Evolutionary conservation across 2,329 filamentous ascomycete genomes (phyloP).

Genomic region (Colletotrichum australisinense): DNA sequence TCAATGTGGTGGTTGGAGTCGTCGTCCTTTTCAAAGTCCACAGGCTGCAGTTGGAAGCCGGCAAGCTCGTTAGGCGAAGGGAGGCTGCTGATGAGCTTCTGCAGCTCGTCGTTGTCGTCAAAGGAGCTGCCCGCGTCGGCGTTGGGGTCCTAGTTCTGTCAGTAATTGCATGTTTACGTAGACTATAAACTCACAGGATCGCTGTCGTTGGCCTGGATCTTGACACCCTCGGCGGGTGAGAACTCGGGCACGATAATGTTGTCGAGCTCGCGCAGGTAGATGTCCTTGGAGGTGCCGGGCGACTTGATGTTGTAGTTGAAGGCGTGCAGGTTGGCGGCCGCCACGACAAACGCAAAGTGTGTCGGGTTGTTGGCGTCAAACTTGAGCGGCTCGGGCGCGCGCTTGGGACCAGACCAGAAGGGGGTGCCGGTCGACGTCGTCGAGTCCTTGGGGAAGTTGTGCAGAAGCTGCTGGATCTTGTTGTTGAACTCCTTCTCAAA

Average conservation of each 20-base stretch:
- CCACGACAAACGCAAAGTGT: slow-evolving; percentile 88
- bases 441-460: slow-evolving; percentile 97
- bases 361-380: slow-evolving; percentile 88
- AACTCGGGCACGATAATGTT: slow-evolving; percentile 98
- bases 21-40: slow-evolving; percentile 99
- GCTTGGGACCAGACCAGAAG: slow-evolving; percentile 99
- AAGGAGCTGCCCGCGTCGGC: slow-evolving; percentile 66
- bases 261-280: slow-evolving; percentile 84
- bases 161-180: slow-evolving; percentile 28
- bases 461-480: slow-evolving; percentile 92
- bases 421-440: slow-evolving; percentile 87
- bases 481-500: slow-evolving; percentile 99
- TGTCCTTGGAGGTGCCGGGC: slow-evolving; percentile 75
- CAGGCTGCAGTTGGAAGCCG: slow-evolving; percentile 89
- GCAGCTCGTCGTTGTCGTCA: slow-evolving; percentile 81
- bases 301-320: slow-evolving; percentile 98
- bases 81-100: slow-evolving; percentile 77
- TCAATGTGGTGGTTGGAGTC: slow-evolving; percentile 98
- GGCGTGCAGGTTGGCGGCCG: slow-evolving; percentile 91
- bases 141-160: slow-evolving; percentile 77
- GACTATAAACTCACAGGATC: slow-evolving; percentile 74
- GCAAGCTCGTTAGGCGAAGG: slow-evolving; percentile 84
- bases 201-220: slow-evolving; percentile 96
- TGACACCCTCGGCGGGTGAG: slow-evolving; percentile 87
- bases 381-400: slow-evolving; percentile 89